Percentiles rank a stretch among this genome's conserved stretches.
phyloP scores from a whole-genome alignment of 768 basidiomycete species.

The Infundibulicybe gibba region DNA sequence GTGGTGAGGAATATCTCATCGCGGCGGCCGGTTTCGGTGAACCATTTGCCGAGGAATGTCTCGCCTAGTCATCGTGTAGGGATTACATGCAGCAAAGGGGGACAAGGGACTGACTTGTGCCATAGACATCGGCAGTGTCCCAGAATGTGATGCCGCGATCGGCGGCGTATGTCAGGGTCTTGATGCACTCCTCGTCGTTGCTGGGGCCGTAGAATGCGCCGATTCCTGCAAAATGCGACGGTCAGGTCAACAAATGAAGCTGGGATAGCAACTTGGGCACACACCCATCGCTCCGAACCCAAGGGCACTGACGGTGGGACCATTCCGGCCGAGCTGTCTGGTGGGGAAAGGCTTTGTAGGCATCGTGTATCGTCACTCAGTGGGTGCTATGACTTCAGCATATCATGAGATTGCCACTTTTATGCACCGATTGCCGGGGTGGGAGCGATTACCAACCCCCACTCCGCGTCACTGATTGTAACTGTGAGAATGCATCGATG shows the following conservation, averaged over 20 bases:
- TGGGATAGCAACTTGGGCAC: background rate
- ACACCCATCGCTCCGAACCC: constrained; percentile 48
- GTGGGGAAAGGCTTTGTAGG: constrained; percentile 5
- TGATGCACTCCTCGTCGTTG: constrained; percentile 7
- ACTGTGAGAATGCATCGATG: too few species aligned
- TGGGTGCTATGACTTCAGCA: too few species aligned
- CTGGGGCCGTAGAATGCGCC: background rate
- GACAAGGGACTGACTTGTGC: background rate
- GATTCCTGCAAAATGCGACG: background rate
- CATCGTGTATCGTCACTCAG: background rate
- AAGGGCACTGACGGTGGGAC: constrained; percentile 29
- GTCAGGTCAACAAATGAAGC: constrained; percentile 1
- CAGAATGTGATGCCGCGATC: constrained; percentile 7
- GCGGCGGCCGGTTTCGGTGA: constrained; percentile 16
- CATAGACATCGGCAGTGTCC: background rate
- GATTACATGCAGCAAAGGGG: background rate
- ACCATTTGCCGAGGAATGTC: constrained; percentile 17
- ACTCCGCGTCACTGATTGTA: too few species aligned
- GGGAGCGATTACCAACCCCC: too few species aligned
- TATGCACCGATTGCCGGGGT: too few species aligned
- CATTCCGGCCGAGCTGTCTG: constrained; percentile 13
- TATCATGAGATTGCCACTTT: too few species aligned
- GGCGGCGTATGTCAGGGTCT: constrained; percentile 10
- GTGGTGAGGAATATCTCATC: constrained; percentile 22
- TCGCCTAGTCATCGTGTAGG: constrained; percentile 8